Conservation (phyloP, 192 early-diverging fungal species). For the Entomortierella parvispora region DNA sequence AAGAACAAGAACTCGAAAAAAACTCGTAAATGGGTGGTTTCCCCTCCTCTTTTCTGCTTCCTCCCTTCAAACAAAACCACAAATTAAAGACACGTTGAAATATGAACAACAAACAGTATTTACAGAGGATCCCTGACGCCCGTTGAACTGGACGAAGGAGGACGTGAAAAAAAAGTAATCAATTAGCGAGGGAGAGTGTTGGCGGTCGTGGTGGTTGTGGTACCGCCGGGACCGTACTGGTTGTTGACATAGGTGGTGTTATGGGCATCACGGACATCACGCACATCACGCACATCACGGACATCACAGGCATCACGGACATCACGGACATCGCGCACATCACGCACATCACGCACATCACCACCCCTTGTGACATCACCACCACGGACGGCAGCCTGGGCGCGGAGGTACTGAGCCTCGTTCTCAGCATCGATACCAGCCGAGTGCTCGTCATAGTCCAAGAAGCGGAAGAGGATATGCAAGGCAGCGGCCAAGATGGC, state of each 20-base stretch:
- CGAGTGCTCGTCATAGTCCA: constrained; percentile 29
- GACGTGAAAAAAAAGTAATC: no score
- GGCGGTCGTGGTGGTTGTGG: no score
- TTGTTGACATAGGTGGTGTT: not conserved
- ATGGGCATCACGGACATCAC: not conserved
- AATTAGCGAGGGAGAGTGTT: no score
- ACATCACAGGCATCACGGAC: not conserved
- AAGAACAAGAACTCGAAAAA: no score
- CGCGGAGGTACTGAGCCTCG: constrained; percentile 26
- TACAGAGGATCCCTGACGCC: no score
- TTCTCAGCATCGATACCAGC: constrained; percentile 41
- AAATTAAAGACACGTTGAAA: no score
- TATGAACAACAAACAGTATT: no score
- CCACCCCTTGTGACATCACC: not conserved
- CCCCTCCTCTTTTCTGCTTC: not conserved
- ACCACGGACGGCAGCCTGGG: constrained; percentile 9
- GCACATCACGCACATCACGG: not conserved
- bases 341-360: no score
- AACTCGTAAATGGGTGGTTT: no score
- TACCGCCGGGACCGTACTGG: no score
- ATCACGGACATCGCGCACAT: not conserved
- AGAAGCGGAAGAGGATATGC: constrained; percentile 41
- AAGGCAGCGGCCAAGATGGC: constrained; percentile 26
- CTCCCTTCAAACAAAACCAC: not conserved
- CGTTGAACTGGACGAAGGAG: no score